phyloP scores from a whole-genome alignment of 441 rosid genomes.

The Euphorbia corollata region DNA sequence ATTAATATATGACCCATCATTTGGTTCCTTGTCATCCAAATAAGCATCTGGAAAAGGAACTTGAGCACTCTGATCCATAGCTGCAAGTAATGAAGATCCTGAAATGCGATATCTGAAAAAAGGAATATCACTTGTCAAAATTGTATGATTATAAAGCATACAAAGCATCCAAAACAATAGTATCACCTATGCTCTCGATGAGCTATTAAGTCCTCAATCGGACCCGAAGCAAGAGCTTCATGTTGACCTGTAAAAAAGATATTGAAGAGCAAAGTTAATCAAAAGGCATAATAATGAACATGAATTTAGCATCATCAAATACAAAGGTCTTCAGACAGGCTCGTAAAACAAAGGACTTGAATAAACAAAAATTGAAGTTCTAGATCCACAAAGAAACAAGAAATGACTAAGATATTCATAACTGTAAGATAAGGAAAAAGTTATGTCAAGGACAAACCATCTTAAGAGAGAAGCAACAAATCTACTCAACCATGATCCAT shows the following conservation, averaged over 20 bases:
- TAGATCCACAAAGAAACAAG: neutral
- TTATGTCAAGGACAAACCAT: neutral
- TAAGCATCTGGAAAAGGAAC: conserved; percentile 56
- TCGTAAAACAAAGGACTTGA: neutral
- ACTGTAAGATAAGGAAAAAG: neutral
- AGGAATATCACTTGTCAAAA: conserved; percentile 19
- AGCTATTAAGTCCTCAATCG: conserved; percentile 96
- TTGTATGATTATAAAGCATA: conserved; percentile 10
- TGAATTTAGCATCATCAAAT: neutral
- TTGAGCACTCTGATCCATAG: conserved; percentile 98
- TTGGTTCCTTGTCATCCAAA: conserved; percentile 61
- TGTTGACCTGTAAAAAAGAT: conserved; percentile 63
- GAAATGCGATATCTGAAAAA: conserved; percentile 88
- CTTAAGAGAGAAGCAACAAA: conserved; percentile 7
- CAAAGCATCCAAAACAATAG: conserved; percentile 17
- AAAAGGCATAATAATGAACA: conserved; percentile 1
- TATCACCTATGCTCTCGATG: conserved; percentile 96
- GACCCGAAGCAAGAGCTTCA: conserved; percentile 99
- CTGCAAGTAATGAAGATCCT: conserved; percentile 88
- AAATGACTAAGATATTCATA: neutral
- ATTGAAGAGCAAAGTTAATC: conserved; percentile 9
- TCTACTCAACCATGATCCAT: neutral
- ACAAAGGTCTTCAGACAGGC: neutral
- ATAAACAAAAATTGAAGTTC: neutral
- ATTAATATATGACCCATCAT: conserved; percentile 41